Evolutionary conservation across 1,284 basidiomycete species (phyloP).

Genomic region (Calocybe gambosa): DNA sequence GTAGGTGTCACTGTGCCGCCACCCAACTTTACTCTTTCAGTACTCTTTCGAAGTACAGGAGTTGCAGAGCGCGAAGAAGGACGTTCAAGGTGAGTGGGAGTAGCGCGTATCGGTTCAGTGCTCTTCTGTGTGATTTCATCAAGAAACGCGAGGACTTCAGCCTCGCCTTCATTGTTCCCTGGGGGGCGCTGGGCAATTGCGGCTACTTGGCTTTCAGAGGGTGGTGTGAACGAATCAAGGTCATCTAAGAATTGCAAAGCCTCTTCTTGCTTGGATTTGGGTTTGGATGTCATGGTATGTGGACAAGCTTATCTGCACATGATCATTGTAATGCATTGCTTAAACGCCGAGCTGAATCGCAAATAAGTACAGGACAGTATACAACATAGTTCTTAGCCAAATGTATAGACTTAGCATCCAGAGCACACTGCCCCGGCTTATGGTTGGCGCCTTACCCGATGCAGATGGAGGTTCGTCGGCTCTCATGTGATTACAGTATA

Average conservation of each 20-base stretch:
- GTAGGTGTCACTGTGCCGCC: conserved; percentile 29
- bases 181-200: background rate
- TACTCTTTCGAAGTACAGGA: conserved; percentile 68
- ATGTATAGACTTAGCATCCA: too few relatives aligned
- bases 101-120: conserved; percentile 61
- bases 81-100: conserved; percentile 49
- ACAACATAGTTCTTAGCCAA: too few relatives aligned
- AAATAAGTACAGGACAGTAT: too few relatives aligned
- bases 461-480: too few relatives aligned
- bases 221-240: conserved; percentile 67
- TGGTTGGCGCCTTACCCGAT: too few relatives aligned
- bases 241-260: conserved; percentile 87
- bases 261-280: conserved; percentile 84
- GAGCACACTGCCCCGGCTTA: too few relatives aligned
- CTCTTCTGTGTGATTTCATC: conserved; percentile 93
- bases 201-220: conserved; percentile 13
- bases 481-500: conserved; percentile 11
- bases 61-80: conserved; percentile 64
- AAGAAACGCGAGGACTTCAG: conserved; percentile 86
- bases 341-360: too few relatives aligned
- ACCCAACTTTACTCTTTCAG: conserved; percentile 68
- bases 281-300: conserved; percentile 42
- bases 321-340: conserved; percentile 7
- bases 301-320: conserved; percentile 4
- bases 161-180: conserved; percentile 48